Evolutionary conservation across 2,329 filamentous ascomycete genomes (phyloP), one percentile per base, ranked within the genome.

Genomic region (Fusarium sp.): DNA sequence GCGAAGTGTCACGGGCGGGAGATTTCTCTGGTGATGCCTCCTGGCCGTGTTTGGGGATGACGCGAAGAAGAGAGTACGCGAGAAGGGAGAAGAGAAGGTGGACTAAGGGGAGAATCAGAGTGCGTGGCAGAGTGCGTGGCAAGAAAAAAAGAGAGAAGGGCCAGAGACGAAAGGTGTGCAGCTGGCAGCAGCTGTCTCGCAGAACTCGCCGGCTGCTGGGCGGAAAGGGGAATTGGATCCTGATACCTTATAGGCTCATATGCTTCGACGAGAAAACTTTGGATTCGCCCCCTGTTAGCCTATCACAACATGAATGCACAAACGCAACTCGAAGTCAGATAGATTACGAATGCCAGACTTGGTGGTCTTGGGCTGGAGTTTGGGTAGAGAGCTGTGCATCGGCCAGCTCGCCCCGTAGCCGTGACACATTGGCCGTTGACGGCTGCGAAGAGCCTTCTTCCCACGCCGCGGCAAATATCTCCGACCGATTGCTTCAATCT

Each of bases 171-270:
- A 46, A 52, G 44, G 46, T 48, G 62, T 62, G 57, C 70, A 66
- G 63, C 71, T 75, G 72, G 60, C 64, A 43, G 43, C 66, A 65
- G 50, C 69, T 67, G 72, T 73, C 62, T 62, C 58, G 71, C 67
- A 70, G 53, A 63, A 28, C 60, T 47, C 60, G 54, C 51, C 68
- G 65, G 65, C 65, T 65, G 63, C 43, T 54, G 48, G 51, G 52
- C 40, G 54, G 61, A 51, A 68, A 59, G 55, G 59, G 56, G 54
- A 43, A 60, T 48, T 28, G 58, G 51, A 51, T 47, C 37, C 56
- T 58, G 58, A 44, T 52, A 41, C 62, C 64, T 71, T 66, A 66
- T 60, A 66, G 62, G 60, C 47, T 13, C 44, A 51, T 58, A 47
- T 47, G 13, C 36, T 41, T 27, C 18, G 44, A 44, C 23, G 39